These are phyloP conservation scores for Mikania micrantha DNA, from an alignment of 129 eudicot genomes.

Conservation along the genomic window DNA sequence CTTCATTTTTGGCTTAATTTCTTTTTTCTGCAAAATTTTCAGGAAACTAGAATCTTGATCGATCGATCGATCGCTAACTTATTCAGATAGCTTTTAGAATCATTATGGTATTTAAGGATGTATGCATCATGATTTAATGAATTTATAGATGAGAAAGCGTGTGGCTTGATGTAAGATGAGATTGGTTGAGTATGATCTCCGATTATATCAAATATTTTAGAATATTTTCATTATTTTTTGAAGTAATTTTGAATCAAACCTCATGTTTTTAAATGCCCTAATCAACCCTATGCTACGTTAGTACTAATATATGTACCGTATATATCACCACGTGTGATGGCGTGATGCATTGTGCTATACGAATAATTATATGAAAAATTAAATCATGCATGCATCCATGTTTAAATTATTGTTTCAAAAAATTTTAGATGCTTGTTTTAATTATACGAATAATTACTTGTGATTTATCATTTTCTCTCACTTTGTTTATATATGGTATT, in stretches of 20 bases:
- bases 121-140: neutral
- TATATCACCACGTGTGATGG: neutral
- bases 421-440: no score
- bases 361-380: neutral
- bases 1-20: neutral
- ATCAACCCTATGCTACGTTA: no score
- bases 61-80: neutral
- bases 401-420: no score
- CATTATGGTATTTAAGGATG: neutral
- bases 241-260: neutral
- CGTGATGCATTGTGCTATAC: neutral
- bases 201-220: neutral
- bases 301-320: no score
- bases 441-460: no score
- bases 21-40: no score
- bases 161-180: neutral
- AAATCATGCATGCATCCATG: no score
- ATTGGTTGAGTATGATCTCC: neutral
- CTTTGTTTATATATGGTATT: no score
- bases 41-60: no score
- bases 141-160: neutral
- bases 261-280: neutral
- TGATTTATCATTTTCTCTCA: no score
- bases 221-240: neutral
- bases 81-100: neutral